These are phyloP conservation scores for Didymella sp. DNA, from an alignment of 2,329 filamentous ascomycete genomes.

Conservation along the genomic window DNA sequence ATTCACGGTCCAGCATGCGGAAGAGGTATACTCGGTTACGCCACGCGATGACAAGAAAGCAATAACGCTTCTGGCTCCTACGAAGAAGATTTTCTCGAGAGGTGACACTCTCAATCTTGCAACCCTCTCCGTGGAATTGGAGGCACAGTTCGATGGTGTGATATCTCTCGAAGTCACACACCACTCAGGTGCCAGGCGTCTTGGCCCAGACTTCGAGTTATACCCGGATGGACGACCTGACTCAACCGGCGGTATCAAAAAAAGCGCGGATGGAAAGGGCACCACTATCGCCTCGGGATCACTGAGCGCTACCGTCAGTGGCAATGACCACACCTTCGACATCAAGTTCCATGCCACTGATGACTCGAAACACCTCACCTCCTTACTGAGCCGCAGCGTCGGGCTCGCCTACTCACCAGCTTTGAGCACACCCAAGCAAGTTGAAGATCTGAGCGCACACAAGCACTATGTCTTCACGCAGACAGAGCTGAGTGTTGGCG, in stretches of 20 bases:
- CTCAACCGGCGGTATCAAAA: slow-evolving; percentile 48
- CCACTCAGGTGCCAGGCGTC: slow-evolving; percentile 61
- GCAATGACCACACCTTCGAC: slow-evolving; percentile 60
- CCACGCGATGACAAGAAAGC: slow-evolving; percentile 56
- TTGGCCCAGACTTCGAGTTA: slow-evolving; percentile 65
- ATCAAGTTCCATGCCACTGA: slow-evolving; percentile 63
- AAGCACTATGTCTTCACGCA: slow-evolving; percentile 57
- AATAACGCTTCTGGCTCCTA: slow-evolving; percentile 64
- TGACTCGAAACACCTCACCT: slow-evolving; percentile 61
- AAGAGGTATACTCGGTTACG: slow-evolving; percentile 65
- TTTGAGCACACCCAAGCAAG: slow-evolving; percentile 60
- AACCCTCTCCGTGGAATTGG: slow-evolving; percentile 64
- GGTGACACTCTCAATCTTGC: slow-evolving; percentile 64
- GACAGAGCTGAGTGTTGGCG: slow-evolving; percentile 58
- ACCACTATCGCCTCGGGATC: slow-evolving; percentile 61
- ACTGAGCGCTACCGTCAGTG: slow-evolving; percentile 60
- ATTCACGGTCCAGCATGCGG: slow-evolving; percentile 68
- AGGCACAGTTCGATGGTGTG: slow-evolving; percentile 65
- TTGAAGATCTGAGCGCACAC: slow-evolving; percentile 57
- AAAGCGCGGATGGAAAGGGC: slow-evolving; percentile 47
- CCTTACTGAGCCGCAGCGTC: slow-evolving; percentile 62
- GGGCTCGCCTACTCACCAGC: slow-evolving; percentile 65
- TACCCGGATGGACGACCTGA: slow-evolving; percentile 61
- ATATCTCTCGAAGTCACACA: slow-evolving; percentile 66
- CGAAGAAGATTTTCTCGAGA: slow-evolving; percentile 60